A percentile compares a stretch with the other conserved stretches of the same genome.
phyloP scores from a whole-genome alignment of 164 flowering plant genomes.

The Berberis vulgaris region DNA sequence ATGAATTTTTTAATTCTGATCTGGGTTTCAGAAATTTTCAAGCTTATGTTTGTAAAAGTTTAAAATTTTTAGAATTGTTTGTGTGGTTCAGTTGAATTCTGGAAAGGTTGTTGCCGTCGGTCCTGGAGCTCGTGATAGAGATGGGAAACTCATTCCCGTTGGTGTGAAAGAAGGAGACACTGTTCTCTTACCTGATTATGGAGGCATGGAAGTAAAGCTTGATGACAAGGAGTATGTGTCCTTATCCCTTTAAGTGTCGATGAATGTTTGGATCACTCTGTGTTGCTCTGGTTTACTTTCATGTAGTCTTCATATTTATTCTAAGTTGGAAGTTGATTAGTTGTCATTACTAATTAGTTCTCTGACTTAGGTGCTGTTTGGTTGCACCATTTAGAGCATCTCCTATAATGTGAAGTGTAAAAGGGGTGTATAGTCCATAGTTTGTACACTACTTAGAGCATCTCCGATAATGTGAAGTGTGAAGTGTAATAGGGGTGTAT shows the following conservation, averaged over 20 bases:
- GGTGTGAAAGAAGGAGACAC: conserved; percentile 35
- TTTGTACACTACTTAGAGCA: too few relatives aligned
- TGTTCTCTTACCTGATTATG: conserved; percentile 41
- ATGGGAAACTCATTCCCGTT: conserved; percentile 28
- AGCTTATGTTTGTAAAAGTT: not conserved
- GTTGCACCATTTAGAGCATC: not conserved
- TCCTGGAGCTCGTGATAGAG: conserved; percentile 24
- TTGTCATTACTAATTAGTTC: not conserved
- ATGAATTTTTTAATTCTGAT: not conserved
- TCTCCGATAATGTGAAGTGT: too few relatives aligned
- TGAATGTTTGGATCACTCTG: not conserved
- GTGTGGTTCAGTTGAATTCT: conserved; percentile 22
- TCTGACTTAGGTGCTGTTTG: not conserved
- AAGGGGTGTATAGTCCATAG: not conserved
- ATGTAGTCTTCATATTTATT: not conserved
- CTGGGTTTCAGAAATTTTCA: not conserved
- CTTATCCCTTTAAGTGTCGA: not conserved
- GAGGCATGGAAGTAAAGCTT: conserved; percentile 34
- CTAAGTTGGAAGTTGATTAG: not conserved
- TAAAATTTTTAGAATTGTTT: not conserved
- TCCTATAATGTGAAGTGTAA: not conserved
- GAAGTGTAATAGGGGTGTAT: too few relatives aligned
- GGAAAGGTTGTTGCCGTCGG: conserved; percentile 37
- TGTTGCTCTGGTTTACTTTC: not conserved
- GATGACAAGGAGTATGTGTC: conserved; percentile 28